Conservation (phyloP, 208 protist genomes). For the Strigomonas oncopelti region DNA sequence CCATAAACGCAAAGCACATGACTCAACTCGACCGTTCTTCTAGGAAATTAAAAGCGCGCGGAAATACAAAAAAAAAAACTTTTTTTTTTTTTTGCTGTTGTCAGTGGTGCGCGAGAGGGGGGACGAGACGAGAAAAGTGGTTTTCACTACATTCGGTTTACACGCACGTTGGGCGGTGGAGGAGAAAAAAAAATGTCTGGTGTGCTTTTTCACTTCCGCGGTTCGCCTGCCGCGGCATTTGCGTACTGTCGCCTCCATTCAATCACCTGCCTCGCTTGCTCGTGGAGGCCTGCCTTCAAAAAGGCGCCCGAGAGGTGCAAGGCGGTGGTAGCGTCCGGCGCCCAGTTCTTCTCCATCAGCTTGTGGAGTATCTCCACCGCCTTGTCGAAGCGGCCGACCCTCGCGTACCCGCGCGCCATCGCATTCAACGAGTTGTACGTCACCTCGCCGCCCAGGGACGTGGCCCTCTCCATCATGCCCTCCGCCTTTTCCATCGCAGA, state of each 20-base stretch:
- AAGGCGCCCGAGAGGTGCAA: slow-evolving; percentile 75
- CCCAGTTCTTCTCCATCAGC: slow-evolving; percentile 73
- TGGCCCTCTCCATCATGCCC: slow-evolving; percentile 38
- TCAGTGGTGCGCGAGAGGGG: background rate
- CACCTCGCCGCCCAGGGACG: slow-evolving; percentile 27
- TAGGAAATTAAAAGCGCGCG: background rate
- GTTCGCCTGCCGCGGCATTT: slow-evolving; percentile 26
- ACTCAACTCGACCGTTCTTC: background rate
- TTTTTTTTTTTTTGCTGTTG: background rate
- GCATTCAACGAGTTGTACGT: slow-evolving; percentile 76
- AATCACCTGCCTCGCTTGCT: slow-evolving; percentile 83
- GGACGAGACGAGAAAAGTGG: background rate
- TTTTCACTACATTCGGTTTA: background rate
- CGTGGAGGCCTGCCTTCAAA: slow-evolving; percentile 81
- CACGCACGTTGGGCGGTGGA: background rate
- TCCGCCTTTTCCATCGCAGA: slow-evolving; percentile 73
- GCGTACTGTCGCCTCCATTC: slow-evolving; percentile 83
- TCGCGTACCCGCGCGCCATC: slow-evolving; percentile 74
- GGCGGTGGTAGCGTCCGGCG: slow-evolving; percentile 75
- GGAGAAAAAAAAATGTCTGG: background rate
- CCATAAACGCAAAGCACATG: background rate
- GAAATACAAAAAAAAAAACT: background rate
- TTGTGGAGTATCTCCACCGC: slow-evolving; percentile 75
- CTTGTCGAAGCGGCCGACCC: slow-evolving; percentile 78
- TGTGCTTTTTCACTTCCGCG: background rate